These are phyloP conservation scores for Pontederia crassipes DNA, from an alignment of 176 grass and related monocot genomes.

Conservation along the genomic window DNA sequence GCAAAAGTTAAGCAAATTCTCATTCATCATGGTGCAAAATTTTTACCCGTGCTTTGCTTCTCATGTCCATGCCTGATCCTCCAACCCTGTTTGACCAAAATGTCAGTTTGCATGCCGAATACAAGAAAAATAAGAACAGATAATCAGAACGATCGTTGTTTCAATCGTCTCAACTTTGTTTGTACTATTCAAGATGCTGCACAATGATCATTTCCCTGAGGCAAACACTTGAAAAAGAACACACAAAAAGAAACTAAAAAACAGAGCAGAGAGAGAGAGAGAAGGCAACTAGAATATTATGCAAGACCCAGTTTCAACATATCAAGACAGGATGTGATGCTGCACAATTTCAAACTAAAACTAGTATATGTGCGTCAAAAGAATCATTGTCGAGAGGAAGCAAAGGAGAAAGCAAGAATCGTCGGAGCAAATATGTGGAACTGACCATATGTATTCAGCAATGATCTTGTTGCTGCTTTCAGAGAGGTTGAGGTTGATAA, in stretches of 20 bases:
- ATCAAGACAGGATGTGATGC: no score
- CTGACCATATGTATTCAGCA: conserved; percentile 79
- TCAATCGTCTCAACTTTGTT: no score
- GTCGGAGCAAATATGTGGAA: not conserved
- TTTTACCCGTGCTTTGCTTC: conserved; percentile 94
- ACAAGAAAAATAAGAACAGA: not conserved
- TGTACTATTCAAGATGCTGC: no score
- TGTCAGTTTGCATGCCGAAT: not conserved
- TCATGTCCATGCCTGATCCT: conserved; percentile 76
- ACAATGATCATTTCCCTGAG: no score
- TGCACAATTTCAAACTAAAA: no score
- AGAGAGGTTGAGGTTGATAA: conserved; percentile 79
- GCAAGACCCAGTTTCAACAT: no score
- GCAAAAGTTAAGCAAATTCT: not conserved
- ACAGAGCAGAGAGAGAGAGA: no score
- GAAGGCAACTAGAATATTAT: no score
- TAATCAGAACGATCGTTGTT: not conserved
- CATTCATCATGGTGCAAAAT: not conserved
- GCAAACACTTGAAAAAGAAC: no score
- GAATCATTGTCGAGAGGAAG: not conserved
- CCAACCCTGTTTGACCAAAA: conserved; percentile 27
- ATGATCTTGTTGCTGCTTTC: conserved; percentile 62
- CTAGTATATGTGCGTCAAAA: not conserved
- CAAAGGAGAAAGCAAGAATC: conserved; percentile 16
- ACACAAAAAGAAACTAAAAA: no score